Conservation (phyloP, 192 early-diverging fungal species). For the Endogone sp. region DNA sequence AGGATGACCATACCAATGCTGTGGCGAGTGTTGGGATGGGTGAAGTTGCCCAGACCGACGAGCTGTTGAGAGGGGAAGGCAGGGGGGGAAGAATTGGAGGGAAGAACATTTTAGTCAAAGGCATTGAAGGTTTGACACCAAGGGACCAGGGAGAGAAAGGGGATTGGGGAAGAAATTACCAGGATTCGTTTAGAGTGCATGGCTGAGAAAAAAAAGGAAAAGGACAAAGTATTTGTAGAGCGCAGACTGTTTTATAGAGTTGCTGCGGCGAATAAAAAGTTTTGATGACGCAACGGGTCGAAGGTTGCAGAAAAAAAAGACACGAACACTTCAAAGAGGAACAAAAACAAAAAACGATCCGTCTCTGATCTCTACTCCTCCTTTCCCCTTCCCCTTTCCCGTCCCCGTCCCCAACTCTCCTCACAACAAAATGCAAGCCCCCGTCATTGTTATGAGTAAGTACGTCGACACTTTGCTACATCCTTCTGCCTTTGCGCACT, state of each 20-base stretch:
- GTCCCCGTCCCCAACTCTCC: slow-evolving; percentile 2
- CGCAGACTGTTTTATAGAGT: background rate
- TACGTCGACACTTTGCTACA: background rate
- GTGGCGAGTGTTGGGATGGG: slow-evolving; percentile 61
- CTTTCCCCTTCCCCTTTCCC: background rate
- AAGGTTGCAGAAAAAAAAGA: slow-evolving; percentile 7
- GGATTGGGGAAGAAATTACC: background rate
- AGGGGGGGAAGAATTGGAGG: too few relatives aligned
- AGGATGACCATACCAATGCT: slow-evolving; percentile 71
- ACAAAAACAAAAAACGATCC: slow-evolving; percentile 8
- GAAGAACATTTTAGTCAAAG: too few relatives aligned
- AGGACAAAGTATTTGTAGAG: background rate
- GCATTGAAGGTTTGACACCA: too few relatives aligned
- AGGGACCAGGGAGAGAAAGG: background rate
- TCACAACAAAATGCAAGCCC: slow-evolving; percentile 76
- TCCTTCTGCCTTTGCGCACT: background rate
- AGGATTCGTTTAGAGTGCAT: background rate
- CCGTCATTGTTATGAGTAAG: slow-evolving; percentile 86
- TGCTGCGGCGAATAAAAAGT: background rate
- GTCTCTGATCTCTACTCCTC: background rate
- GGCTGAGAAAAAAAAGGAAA: background rate
- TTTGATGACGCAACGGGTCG: slow-evolving; percentile 3
- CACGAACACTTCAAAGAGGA: slow-evolving; percentile 2
- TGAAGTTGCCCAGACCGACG: slow-evolving; percentile 71
- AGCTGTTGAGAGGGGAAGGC: too few relatives aligned